Base-by-base conservation (phyloP, 345 rosid species). In the Rhodamnia rubescens region DNA sequence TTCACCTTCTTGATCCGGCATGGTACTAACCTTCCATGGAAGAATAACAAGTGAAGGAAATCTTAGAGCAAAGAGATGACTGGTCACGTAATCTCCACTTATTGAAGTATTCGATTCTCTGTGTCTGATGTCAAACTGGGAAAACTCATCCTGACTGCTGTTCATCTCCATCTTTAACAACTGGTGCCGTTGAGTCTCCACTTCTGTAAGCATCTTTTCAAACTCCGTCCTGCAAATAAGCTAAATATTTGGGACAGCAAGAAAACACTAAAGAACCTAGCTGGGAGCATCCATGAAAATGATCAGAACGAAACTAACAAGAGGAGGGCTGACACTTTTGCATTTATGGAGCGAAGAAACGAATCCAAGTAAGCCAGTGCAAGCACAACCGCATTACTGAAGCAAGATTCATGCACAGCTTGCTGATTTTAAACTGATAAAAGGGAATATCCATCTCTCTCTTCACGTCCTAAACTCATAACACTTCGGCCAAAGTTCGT, bases 211-310 rank as follows among this genome's bases (percentile, higher is more conserved):
- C 32, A 7, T 86, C 61, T 51, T 18, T 42, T 32, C 15, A 44
- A 61, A 75, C 90, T 87, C 86, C 88, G 6, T 88, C 90, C 91
- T 89, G 50, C 75, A 64, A 8, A 18, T 11, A 64, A 16, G 75
- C 75, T 32, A 29, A 64, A 32, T 64, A 64, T 16, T 32, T 64
- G 1, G 36, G 75, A 32, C 40, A 32, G 75, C 75, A 0, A 32
- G 9, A 29, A 32, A 15, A 64, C 6, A 32, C 36, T 64, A 32
- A 5, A 64, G 6, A 64, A 32, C 44, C 75, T 32, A 64, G 44
- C 32, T 32, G 2, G 24, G 44, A 15, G 8, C 40, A 64, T 64
- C 6, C 75, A 64, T 16, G 44, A 32, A 64, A 64, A 64, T 64
- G 44, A 64, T 16, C 44, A 1, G 24, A 16, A 32, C 1, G 0